Percentiles rank a stretch among this genome's conserved stretches.
Evolutionary conservation across 1,284 basidiomycete species (phyloP).

Genomic region (Apiotrichum sp.): DNA sequence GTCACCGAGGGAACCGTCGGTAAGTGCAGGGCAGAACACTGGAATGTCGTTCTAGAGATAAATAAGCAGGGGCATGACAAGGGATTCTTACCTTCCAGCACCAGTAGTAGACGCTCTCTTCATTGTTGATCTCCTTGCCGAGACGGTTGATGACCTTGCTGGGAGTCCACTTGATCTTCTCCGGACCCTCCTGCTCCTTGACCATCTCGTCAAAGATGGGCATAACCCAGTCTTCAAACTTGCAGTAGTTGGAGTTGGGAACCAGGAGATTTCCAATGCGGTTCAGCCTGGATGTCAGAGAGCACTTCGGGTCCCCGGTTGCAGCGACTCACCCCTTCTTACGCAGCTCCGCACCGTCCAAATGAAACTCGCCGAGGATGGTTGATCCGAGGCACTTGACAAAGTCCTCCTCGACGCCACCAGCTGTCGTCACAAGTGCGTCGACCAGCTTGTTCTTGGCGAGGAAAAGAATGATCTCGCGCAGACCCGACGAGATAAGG

Average conservation of each 20-base stretch:
- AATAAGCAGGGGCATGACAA: neutral
- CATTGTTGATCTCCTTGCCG: constrained; percentile 95
- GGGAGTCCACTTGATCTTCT: constrained; percentile 67
- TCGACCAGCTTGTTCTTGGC: constrained; percentile 89
- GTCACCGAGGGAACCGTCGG: constrained; percentile 95
- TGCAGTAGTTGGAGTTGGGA: constrained; percentile 99
- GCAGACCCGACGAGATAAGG: constrained; percentile 92
- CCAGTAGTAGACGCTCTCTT: constrained; percentile 98
- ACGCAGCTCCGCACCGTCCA: constrained; percentile 83
- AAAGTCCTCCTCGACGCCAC: constrained; percentile 97
- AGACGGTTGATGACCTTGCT: constrained; percentile 84
- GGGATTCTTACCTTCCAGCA: constrained; percentile 76
- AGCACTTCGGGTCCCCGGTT: no score
- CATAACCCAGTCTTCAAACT: constrained; percentile 97
- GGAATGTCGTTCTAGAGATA: constrained; percentile 82
- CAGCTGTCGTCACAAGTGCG: constrained; percentile 92
- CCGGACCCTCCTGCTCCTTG: constrained; percentile 62
- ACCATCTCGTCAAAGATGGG: constrained; percentile 92
- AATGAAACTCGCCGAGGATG: constrained; percentile 86
- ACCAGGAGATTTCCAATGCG: constrained; percentile 96
- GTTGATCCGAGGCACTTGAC: constrained; percentile 98
- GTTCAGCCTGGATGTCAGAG: constrained; percentile 58
- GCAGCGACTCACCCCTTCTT: constrained; percentile 63
- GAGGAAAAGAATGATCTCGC: constrained; percentile 87
- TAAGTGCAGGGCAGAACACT: constrained; percentile 96